Percentiles rank a stretch among this genome's conserved stretches.
These are phyloP conservation scores for Heliocybe sulcata DNA, from an alignment of 1,284 basidiomycete genomes.

Conservation along the genomic window DNA sequence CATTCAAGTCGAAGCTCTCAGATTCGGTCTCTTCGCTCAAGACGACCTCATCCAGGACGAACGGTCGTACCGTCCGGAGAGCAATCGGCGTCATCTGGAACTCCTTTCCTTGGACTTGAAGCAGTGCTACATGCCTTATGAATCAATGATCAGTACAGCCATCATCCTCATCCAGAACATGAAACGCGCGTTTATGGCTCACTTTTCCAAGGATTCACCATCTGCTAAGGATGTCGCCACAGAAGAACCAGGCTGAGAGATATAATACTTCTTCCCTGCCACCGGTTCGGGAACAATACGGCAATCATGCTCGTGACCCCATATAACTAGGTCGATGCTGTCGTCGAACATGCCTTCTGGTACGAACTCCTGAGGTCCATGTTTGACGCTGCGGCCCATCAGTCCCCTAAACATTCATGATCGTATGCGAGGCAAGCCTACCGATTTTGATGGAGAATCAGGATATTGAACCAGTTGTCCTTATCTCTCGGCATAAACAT, in stretches of 20 bases:
- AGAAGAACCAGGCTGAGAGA: slow-evolving; percentile 92
- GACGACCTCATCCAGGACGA: slow-evolving; percentile 83
- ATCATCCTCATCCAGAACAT: slow-evolving; percentile 5
- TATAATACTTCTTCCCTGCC: slow-evolving; percentile 85
- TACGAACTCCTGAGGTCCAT: slow-evolving; percentile 88
- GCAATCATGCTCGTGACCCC: slow-evolving; percentile 99
- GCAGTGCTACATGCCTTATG: slow-evolving; percentile 77
- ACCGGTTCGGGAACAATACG: slow-evolving; percentile 88
- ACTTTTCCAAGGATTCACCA: slow-evolving; percentile 89
- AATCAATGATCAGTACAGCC: slow-evolving; percentile 8
- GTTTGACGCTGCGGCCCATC: slow-evolving; percentile 66
- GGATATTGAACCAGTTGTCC: slow-evolving; percentile 91
- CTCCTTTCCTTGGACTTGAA: slow-evolving; percentile 82
- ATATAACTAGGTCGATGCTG: slow-evolving; percentile 87
- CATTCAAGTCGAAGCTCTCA: slow-evolving; percentile 67
- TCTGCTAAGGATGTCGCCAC: slow-evolving; percentile 92
- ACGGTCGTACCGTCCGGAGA: slow-evolving; percentile 89
- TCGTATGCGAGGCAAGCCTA: slow-evolving; percentile 29
- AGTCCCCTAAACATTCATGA: slow-evolving; percentile 3
- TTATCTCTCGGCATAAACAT: slow-evolving; percentile 95
- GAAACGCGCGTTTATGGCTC: slow-evolving; percentile 17
- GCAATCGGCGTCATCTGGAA: slow-evolving; percentile 84
- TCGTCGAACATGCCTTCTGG: slow-evolving; percentile 98
- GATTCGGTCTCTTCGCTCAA: slow-evolving; percentile 73
- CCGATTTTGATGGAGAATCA: slow-evolving; percentile 96